These are phyloP conservation scores for Didymella sp. DNA, from an alignment of 2,329 filamentous ascomycete species.

Conservation along the genomic window DNA sequence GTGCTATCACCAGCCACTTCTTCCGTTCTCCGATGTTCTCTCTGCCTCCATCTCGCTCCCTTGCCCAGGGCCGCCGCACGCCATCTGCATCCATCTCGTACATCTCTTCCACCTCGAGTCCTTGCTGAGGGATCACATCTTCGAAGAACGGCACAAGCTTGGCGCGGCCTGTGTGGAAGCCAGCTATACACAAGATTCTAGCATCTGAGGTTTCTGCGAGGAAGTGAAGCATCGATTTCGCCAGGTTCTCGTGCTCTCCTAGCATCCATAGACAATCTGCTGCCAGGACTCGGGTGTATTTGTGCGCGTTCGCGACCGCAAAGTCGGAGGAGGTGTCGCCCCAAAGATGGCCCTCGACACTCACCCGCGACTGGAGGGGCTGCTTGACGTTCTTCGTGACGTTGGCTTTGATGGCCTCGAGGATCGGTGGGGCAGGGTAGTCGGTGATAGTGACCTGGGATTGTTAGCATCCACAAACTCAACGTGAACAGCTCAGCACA, in stretches of 20 bases:
- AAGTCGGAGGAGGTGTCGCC: conserved; percentile 60
- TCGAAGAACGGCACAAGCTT: conserved; percentile 73
- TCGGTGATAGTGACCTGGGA: conserved; percentile 66
- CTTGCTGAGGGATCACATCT: conserved; percentile 55
- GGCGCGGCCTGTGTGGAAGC: conserved; percentile 73
- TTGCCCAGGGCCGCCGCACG: conserved; percentile 65
- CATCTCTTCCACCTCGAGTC: conserved; percentile 67
- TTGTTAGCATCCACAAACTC: background rate
- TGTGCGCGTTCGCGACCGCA: conserved; percentile 44
- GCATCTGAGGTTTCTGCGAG: conserved; percentile 56
- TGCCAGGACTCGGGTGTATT: conserved; percentile 69
- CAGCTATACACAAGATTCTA: conserved; percentile 70
- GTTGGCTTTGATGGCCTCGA: conserved; percentile 66
- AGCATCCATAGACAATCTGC: conserved; percentile 81
- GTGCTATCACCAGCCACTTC: conserved; percentile 71
- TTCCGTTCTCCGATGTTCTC: conserved; percentile 71
- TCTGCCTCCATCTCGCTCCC: conserved; percentile 61
- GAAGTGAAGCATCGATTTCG: conserved; percentile 68
- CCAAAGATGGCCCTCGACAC: conserved; percentile 70
- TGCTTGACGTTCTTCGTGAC: conserved; percentile 59
- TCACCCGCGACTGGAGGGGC: conserved; percentile 47
- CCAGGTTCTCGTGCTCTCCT: conserved; percentile 72
- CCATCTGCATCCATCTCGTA: conserved; percentile 75
- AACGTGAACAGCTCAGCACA: conserved; percentile 23
- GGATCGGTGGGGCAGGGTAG: conserved; percentile 68